Percentiles rank a stretch among this genome's conserved stretches.
These are phyloP conservation scores for Desmodesmus armatus DNA, from an alignment of 139 green algal genomes.

Conservation along the genomic window DNA sequence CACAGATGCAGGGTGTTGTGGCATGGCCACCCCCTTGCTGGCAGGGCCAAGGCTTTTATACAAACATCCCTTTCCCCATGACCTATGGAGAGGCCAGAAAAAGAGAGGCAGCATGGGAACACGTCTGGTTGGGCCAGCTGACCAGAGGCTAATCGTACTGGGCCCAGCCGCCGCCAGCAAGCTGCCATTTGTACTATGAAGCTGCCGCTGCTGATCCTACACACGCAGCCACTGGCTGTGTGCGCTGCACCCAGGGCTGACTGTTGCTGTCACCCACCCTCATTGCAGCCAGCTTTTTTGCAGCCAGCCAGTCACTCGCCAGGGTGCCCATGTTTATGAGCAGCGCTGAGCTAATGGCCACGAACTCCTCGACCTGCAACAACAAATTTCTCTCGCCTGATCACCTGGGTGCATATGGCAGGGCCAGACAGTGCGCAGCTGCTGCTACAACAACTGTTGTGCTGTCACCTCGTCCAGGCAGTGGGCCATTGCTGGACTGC, in stretches of 20 bases:
- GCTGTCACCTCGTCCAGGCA: conserved; percentile 66
- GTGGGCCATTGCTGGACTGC: conserved; percentile 85
- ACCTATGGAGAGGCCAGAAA: too few relatives aligned
- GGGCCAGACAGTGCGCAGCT: not conserved
- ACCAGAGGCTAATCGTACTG: too few relatives aligned
- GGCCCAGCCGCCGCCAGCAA: too few relatives aligned
- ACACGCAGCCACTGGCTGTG: not conserved
- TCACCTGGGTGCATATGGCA: not conserved
- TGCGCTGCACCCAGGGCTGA: not conserved
- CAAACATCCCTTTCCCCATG: too few relatives aligned
- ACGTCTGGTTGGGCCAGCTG: too few relatives aligned
- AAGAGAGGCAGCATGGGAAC: too few relatives aligned
- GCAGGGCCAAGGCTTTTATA: too few relatives aligned
- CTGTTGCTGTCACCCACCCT: conserved; percentile 37
- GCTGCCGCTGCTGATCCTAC: not conserved
- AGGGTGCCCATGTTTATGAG: conserved; percentile 89
- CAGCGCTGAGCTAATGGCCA: conserved; percentile 65
- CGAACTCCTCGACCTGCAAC: conserved; percentile 69
- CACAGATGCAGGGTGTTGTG: not conserved
- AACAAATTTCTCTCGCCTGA: not conserved
- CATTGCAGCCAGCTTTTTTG: conserved; percentile 75
- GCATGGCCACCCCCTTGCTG: too few relatives aligned
- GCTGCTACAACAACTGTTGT: not conserved
- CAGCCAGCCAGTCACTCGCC: conserved; percentile 63
- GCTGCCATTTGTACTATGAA: too few relatives aligned